A percentile compares a stretch with the other conserved stretches of the same genome.
Conservation (phyloP, 176 grass and related monocot species). For the Carex pumila region DNA sequence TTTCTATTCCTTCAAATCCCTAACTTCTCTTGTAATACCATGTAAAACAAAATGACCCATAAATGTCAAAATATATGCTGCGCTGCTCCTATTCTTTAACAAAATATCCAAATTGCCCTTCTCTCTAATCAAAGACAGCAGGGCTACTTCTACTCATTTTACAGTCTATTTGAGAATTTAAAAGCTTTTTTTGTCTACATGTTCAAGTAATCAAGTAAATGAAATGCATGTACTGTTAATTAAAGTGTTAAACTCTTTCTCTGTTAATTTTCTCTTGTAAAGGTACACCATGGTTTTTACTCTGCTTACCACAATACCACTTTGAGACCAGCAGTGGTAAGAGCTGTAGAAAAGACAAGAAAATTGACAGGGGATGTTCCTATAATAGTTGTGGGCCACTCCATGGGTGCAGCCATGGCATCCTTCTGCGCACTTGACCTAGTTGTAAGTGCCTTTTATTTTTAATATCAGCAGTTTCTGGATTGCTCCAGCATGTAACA, state of each 20-base stretch:
- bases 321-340: constrained; percentile 45
- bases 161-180: not conserved
- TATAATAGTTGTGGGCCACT: constrained; percentile 78
- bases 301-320: constrained; percentile 80
- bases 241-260: not conserved
- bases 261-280: not conserved
- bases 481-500: not conserved
- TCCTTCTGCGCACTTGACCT: constrained; percentile 97
- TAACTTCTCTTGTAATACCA: not conserved
- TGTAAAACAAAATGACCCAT: not conserved
- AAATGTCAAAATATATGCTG: not conserved
- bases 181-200: not conserved
- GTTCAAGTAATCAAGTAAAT: not conserved
- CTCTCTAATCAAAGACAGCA: not conserved
- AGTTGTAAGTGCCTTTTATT: constrained; percentile 48
- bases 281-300: constrained; percentile 97
- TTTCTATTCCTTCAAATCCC: not conserved
- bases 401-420: constrained; percentile 91
- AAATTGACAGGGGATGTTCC: constrained; percentile 58
- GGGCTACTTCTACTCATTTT: not conserved
- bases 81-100: not conserved
- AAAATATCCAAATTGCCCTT: not conserved
- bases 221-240: not conserved
- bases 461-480: not conserved
- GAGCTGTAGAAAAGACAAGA: constrained; percentile 48